These are phyloP conservation scores for Colletotrichum euphorbiae DNA, from an alignment of 2,329 filamentous ascomycete genomes.

Conservation along the genomic window DNA sequence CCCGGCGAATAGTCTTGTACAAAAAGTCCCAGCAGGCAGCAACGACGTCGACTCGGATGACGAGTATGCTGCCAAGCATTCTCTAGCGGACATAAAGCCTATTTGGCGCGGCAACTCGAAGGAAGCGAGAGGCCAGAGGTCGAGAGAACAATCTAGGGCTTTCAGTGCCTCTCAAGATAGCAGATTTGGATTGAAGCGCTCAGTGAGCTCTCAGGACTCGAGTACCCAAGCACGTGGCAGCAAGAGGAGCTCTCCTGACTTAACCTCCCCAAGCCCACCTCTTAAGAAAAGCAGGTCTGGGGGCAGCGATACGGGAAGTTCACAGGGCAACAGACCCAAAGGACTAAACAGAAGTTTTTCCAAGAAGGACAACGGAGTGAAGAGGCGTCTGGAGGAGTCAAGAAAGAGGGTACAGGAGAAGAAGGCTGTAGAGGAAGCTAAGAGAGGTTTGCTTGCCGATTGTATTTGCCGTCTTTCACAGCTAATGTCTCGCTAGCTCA, in stretches of 20 bases:
- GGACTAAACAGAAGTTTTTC: not conserved
- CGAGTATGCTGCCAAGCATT: not conserved
- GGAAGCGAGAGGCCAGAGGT: conserved; percentile 7
- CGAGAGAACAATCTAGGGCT: not conserved
- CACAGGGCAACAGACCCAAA: not conserved
- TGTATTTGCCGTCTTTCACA: not conserved
- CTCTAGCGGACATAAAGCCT: conserved; percentile 7
- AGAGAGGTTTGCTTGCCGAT: conserved; percentile 13
- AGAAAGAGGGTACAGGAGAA: not conserved
- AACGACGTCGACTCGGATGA: conserved; percentile 13
- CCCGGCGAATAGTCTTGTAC: not conserved
- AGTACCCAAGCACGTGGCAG: not conserved
- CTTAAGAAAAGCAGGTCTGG: conserved; percentile 12
- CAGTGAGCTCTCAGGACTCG: not conserved
- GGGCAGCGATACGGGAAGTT: not conserved
- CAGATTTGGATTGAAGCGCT: not conserved
- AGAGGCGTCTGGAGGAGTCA: not conserved
- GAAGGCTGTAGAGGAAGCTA: not conserved
- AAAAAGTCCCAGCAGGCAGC: not conserved
- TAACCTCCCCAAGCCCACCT: not conserved
- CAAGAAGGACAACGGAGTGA: not conserved
- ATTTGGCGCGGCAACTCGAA: conserved; percentile 23
- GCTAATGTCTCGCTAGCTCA: conserved; percentile 12
- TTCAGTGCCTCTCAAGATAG: conserved; percentile 18
- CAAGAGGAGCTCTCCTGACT: conserved; percentile 19